These are phyloP conservation scores for Amphirosellinia nigrospora DNA, from an alignment of 495 filamentous ascomycete genomes.

Conservation along the genomic window DNA sequence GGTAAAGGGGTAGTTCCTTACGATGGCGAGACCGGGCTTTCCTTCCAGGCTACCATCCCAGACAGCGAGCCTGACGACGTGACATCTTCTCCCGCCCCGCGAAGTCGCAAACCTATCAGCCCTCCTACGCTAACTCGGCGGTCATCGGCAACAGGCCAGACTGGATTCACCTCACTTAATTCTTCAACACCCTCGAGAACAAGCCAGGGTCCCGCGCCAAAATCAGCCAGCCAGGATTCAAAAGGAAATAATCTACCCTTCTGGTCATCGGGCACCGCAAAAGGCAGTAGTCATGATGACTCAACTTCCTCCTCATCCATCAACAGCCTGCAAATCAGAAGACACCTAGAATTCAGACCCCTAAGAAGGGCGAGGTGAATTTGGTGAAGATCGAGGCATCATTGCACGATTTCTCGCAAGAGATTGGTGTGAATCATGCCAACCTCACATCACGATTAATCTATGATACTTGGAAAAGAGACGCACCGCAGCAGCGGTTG, in stretches of 20 bases:
- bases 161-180: constrained; percentile 21
- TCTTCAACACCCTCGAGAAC: constrained; percentile 29
- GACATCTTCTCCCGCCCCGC: constrained; percentile 4
- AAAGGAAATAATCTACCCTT: background rate
- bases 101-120: constrained; percentile 26
- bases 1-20: background rate
- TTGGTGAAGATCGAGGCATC: constrained; percentile 42
- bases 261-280: constrained; percentile 7
- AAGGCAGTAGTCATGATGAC: constrained; percentile 5
- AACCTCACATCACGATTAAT: constrained; percentile 44
- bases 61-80: constrained; percentile 25
- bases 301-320: background rate
- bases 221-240: background rate
- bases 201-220: background rate
- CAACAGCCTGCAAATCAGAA: constrained; percentile 21
- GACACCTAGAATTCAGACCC: constrained; percentile 41
- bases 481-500: constrained; percentile 42
- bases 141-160: constrained; percentile 19
- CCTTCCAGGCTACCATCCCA: constrained; percentile 4
- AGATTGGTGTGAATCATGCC: constrained; percentile 46
- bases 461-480: constrained; percentile 49
- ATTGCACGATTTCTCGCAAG: constrained; percentile 37
- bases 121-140: constrained; percentile 22
- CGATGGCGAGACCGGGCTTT: constrained; percentile 15
- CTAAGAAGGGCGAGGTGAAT: constrained; percentile 45